Base-by-base conservation (phyloP, 805 yeast species). In the Candida glaebosa region DNA sequence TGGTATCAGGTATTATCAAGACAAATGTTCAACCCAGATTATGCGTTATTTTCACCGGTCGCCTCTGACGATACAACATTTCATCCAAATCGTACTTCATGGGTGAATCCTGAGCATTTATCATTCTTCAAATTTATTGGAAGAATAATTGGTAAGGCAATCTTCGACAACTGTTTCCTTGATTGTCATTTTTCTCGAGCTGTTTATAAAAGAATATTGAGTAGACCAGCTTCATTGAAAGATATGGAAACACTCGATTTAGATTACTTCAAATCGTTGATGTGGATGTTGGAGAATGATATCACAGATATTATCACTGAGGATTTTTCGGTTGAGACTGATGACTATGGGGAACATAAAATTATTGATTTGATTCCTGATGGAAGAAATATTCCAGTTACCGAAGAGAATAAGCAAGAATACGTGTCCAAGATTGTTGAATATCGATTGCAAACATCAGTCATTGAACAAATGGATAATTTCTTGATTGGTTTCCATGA, bases 201-300 rank as follows among this genome's bases (percentile, higher is more conserved):
- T 4, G 96, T 93, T 20, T 93, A 93, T 69, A 93, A 93, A 65
- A 75, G 83, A 48, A 79, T 93, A 38, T 69, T 93, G 37, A 87
- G 93, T 3, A 76, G 81, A 44, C 73, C 84, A 1, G 96, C 90
- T 7, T 78, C 95, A 0, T 72, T 93, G 53, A 87, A 87, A 53
- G 99, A 93, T 57, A 84, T 93, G 88, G 98, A 93, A 58, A 84
- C 90, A 0, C 71, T 93, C 46, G 99, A 93, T 60, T 71, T 87
- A 43, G 96, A 88, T 47, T 93, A 93, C 58, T 89, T 84, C 67
- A 91, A 90, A 61, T 87, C 96, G 2, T 67, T 93, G 54, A 75
- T 83, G 56, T 93, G 99, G 99, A 93, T 93, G 86, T 67, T 93
- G 41, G 96, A 91, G 53, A 93, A 93, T 64, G 96, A 93, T 63